phyloP scores from a whole-genome alignment of 2,329 filamentous ascomycete genomes.

The Coniochaeta sp. region DNA sequence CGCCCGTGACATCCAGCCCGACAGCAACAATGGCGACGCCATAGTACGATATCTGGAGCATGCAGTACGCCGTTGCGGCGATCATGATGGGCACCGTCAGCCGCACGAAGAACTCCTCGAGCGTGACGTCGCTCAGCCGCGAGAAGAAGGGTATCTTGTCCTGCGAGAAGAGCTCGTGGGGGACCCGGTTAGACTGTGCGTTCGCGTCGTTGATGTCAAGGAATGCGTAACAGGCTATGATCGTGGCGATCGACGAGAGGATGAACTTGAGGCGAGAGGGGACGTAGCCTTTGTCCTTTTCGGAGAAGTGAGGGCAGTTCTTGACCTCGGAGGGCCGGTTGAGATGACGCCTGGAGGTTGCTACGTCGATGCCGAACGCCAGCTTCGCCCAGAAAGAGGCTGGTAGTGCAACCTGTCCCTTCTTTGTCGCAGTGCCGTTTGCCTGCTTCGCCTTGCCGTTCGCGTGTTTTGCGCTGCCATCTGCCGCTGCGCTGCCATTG shows the following conservation, averaged over 20 bases:
- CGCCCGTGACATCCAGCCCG: neutral
- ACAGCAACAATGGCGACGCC: neutral
- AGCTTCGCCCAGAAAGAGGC: neutral
- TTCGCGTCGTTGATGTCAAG: neutral
- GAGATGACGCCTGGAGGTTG: neutral
- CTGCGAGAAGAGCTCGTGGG: neutral
- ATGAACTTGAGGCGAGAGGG: neutral
- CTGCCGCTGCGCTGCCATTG: too few relatives aligned
- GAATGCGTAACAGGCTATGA: neutral
- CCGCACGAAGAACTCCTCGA: neutral
- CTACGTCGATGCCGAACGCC: neutral
- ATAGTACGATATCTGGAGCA: neutral
- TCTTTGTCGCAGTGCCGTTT: neutral
- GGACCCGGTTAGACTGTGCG: neutral
- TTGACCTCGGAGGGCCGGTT: slow-evolving; percentile 2
- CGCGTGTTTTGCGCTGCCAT: too few relatives aligned
- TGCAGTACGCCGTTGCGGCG: neutral
- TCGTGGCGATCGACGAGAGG: neutral
- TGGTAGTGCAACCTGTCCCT: too few relatives aligned
- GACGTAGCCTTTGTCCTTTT: too few relatives aligned
- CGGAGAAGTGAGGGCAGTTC: slow-evolving; percentile 1
- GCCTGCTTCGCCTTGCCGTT: too few relatives aligned
- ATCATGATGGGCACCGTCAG: neutral
- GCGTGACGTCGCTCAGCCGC: neutral
- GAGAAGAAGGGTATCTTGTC: neutral